Evolutionary conservation across 768 basidiomycete species (phyloP).

Genomic region (Termitomyces sp.): DNA sequence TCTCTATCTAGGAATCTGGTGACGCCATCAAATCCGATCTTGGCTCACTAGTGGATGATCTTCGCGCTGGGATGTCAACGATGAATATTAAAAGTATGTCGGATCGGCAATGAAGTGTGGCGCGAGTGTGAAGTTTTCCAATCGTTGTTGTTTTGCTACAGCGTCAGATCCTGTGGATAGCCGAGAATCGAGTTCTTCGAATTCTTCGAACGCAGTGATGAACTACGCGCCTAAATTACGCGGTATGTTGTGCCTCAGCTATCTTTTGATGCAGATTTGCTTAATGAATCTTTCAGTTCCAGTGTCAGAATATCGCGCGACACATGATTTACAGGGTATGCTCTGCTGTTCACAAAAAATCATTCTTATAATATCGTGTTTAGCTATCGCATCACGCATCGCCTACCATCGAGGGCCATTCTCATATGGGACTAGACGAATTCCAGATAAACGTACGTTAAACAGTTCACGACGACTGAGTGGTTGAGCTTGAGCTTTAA

Average conservation of each 20-base stretch:
- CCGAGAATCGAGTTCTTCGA: neutral
- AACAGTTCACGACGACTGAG: neutral
- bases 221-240: neutral
- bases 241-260: neutral
- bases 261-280: neutral
- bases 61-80: neutral
- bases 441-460: neutral
- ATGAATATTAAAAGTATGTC: neutral
- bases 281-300: neutral
- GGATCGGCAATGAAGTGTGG: neutral
- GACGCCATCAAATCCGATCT: neutral
- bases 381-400: neutral
- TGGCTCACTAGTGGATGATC: neutral
- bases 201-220: neutral
- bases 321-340: neutral
- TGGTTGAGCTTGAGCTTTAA: neutral
- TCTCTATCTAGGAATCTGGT: neutral
- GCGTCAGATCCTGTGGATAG: neutral
- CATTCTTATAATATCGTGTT: neutral
- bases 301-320: neutral
- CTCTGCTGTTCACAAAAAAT: neutral
- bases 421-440: neutral
- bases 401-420: neutral
- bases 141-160: neutral
- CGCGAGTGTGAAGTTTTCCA: neutral